Evolutionary conservation across 208 protist genomes (phyloP).

Genomic region (Trypanosomatidae sp.): DNA sequence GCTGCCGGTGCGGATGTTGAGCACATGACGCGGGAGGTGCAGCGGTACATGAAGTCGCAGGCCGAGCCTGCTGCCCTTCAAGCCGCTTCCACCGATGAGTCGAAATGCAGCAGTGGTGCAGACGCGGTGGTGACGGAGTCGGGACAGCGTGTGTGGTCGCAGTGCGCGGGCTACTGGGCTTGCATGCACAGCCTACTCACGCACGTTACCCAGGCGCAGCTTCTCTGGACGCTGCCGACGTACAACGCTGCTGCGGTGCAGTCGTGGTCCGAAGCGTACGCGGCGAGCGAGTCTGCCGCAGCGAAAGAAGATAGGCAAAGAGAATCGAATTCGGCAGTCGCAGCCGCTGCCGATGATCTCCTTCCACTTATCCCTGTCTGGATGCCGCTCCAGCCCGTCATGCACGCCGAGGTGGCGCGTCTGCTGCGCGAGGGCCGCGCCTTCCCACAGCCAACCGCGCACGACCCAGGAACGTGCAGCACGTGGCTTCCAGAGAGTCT

Average conservation of each 20-base stretch:
- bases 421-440: conserved; percentile 28
- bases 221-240: conserved; percentile 38
- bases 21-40: conserved; percentile 23
- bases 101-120: no score
- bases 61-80: no score
- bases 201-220: conserved; percentile 1
- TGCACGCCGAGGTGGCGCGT: conserved; percentile 37
- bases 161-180: conserved; percentile 28
- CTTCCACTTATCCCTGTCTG: conserved; percentile 37
- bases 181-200: conserved; percentile 16
- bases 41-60: conserved; percentile 18
- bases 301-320: no score
- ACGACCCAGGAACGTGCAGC: no score
- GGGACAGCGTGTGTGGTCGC: neutral
- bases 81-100: no score
- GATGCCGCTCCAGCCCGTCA: conserved; percentile 29
- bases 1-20: conserved; percentile 1
- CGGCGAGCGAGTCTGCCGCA: no score
- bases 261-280: no score
- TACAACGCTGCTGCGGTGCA: conserved; percentile 30
- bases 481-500: no score
- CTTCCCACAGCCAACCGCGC: no score
- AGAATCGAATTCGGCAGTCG: no score
- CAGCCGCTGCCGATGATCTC: conserved; percentile 1
- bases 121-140: no score